Conservation (phyloP, 1,284 basidiomycete genomes). For the Cryptococcus sp. region DNA sequence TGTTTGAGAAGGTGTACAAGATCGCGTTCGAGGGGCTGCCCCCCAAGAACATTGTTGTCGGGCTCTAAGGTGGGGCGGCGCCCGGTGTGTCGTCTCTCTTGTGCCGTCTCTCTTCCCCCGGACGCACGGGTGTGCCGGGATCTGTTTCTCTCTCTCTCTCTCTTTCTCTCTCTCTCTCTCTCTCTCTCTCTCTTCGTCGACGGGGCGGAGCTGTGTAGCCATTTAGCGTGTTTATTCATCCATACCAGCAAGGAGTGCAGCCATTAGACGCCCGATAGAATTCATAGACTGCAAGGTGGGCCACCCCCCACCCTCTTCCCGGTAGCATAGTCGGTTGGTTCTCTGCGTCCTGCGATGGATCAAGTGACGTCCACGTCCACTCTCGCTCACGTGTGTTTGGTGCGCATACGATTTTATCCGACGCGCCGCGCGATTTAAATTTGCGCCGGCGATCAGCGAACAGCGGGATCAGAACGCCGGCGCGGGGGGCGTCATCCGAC, state of each 20-base stretch:
- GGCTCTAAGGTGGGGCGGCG: constrained; percentile 31
- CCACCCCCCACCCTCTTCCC: background rate
- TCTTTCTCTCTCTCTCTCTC: too few species aligned
- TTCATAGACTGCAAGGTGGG: background rate
- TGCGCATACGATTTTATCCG: too few species aligned
- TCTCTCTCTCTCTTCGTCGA: too few species aligned
- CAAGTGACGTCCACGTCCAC: too few species aligned
- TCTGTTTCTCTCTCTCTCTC: too few species aligned
- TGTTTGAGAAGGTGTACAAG: constrained; percentile 56
- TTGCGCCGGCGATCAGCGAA: too few species aligned
- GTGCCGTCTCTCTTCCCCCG: background rate
- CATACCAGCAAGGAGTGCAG: background rate
- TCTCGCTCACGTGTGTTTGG: too few species aligned
- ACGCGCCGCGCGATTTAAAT: too few species aligned
- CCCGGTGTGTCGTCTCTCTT: background rate
- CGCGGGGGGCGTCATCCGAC: too few species aligned
- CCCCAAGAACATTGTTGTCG: constrained; percentile 39
- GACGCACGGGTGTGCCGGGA: background rate
- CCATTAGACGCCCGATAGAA: constrained; percentile 2
- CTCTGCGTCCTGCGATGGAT: background rate
- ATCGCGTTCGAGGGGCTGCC: constrained; percentile 50
- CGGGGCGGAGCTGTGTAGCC: background rate
- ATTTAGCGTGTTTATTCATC: background rate
- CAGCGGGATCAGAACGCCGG: too few species aligned
- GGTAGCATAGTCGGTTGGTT: background rate